Percentiles rank a stretch among this genome's conserved stretches.
Evolutionary conservation across 306 rosid species (phyloP).

Genomic region (Casuarina equisetifolia): DNA sequence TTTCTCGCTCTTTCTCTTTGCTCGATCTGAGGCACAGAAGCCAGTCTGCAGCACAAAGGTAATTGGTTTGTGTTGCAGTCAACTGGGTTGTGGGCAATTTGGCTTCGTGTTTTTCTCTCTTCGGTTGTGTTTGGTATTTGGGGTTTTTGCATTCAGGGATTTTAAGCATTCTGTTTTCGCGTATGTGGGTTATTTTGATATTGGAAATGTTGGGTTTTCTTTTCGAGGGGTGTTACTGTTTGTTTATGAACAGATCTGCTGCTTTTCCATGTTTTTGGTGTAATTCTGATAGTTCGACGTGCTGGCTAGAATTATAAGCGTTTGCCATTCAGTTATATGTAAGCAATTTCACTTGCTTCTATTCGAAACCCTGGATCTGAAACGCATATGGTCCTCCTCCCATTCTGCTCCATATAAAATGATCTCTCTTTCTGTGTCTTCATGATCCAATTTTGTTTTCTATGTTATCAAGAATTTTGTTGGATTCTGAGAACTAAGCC

Average conservation of each 20-base stretch:
- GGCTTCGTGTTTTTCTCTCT: background rate
- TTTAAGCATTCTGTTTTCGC: background rate
- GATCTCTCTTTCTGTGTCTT: background rate
- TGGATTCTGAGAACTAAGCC: background rate
- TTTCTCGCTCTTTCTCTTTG: background rate
- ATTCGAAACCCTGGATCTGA: constrained; percentile 40
- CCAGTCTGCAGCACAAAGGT: constrained; percentile 31
- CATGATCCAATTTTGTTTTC: background rate
- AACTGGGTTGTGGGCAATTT: background rate
- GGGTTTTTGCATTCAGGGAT: constrained; percentile 1
- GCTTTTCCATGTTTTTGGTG: constrained; percentile 16
- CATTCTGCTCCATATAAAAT: background rate
- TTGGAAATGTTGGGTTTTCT: constrained; percentile 7
- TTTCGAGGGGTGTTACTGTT: constrained; percentile 12
- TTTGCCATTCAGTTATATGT: constrained; percentile 2
- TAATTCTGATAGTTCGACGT: constrained; percentile 40
- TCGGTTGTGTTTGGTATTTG: constrained; percentile 6
- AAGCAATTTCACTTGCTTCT: constrained; percentile 6
- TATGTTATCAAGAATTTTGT: background rate
- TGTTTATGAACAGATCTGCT: constrained; percentile 38
- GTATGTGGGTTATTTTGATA: background rate
- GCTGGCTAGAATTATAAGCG: constrained; percentile 5
- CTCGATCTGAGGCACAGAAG: constrained; percentile 18
- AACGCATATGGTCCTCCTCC: background rate
- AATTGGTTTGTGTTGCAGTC: background rate